phyloP scores from a whole-genome alignment of 192 early-diverging fungal species.

The Diversispora epigaea region DNA sequence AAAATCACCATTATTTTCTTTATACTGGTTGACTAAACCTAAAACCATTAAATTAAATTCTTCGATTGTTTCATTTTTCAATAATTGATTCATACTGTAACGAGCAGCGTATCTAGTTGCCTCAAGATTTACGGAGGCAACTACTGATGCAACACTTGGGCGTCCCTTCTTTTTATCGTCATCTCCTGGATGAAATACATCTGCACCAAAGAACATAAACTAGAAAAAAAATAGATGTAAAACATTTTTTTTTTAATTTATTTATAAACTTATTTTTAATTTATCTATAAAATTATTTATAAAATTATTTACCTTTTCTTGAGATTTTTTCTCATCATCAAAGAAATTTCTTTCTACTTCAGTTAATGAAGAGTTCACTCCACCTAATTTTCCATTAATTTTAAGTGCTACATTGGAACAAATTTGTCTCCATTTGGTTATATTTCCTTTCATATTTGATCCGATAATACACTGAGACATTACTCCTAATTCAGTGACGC shows the following conservation, averaged over 20 bases:
- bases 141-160: not conserved
- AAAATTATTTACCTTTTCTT: too few species aligned
- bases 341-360: too few species aligned
- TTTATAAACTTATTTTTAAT: too few species aligned
- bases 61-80: slow-evolving; percentile 57
- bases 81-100: slow-evolving; percentile 34
- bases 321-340: slow-evolving; percentile 42
- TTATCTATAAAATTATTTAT: too few species aligned
- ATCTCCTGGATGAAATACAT: not conserved
- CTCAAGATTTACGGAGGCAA: slow-evolving; percentile 53
- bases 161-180: not conserved
- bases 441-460: not conserved
- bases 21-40: slow-evolving; percentile 48
- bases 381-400: slow-evolving; percentile 91
- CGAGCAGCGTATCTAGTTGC: slow-evolving; percentile 57
- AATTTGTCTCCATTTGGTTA: slow-evolving; percentile 16
- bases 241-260: not conserved
- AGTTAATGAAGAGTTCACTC: slow-evolving; percentile 80
- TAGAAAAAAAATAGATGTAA: not conserved
- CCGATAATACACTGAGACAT: slow-evolving; percentile 49
- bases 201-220: not conserved
- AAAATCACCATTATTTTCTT: slow-evolving; percentile 52
- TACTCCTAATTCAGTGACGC: not conserved
- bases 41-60: slow-evolving; percentile 62
- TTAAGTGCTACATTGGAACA: slow-evolving; percentile 80